phyloP scores from a whole-genome alignment of 192 early-diverging fungal genomes.

The Podila minutissima region DNA sequence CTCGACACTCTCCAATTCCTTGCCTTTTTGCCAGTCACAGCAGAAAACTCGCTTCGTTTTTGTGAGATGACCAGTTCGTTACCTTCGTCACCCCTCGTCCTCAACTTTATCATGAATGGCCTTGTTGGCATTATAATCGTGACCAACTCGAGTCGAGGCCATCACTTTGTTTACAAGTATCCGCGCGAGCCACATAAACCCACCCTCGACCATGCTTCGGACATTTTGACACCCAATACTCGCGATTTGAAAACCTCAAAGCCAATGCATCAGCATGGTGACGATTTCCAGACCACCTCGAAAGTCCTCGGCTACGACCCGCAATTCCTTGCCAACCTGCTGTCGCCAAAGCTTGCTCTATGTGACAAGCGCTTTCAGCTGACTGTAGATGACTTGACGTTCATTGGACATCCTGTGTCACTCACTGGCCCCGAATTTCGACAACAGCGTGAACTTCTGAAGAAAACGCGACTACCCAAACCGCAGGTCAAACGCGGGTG shows the following conservation, averaged over 20 bases:
- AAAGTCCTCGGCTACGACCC: slow-evolving; percentile 71
- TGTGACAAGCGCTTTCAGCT: slow-evolving; percentile 90
- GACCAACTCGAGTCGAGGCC: slow-evolving; percentile 72
- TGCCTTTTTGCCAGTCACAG: no score
- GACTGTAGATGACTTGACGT: slow-evolving; percentile 84
- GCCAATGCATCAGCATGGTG: background rate
- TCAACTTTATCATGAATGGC: slow-evolving; percentile 45
- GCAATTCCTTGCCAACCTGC: slow-evolving; percentile 81
- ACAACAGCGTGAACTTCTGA: slow-evolving; percentile 35
- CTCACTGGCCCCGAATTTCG: slow-evolving; percentile 43
- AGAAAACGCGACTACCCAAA: slow-evolving; percentile 43
- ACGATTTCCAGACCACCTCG: slow-evolving; percentile 21
- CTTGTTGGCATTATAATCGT: slow-evolving; percentile 71
- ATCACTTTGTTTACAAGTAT: slow-evolving; percentile 81
- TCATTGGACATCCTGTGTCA: slow-evolving; percentile 77
- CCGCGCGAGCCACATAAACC: slow-evolving; percentile 60
- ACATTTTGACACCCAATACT: background rate
- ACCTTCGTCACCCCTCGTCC: background rate
- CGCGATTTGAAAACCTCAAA: slow-evolving; percentile 13
- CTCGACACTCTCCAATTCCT: no score
- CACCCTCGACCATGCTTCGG: slow-evolving; percentile 12
- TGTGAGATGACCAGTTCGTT: background rate
- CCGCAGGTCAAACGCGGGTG: slow-evolving; percentile 36
- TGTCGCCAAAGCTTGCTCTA: slow-evolving; percentile 85
- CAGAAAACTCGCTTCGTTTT: no score